phyloP scores from a whole-genome alignment of 2,329 filamentous ascomycete genomes.

The Penicillium sp. region DNA sequence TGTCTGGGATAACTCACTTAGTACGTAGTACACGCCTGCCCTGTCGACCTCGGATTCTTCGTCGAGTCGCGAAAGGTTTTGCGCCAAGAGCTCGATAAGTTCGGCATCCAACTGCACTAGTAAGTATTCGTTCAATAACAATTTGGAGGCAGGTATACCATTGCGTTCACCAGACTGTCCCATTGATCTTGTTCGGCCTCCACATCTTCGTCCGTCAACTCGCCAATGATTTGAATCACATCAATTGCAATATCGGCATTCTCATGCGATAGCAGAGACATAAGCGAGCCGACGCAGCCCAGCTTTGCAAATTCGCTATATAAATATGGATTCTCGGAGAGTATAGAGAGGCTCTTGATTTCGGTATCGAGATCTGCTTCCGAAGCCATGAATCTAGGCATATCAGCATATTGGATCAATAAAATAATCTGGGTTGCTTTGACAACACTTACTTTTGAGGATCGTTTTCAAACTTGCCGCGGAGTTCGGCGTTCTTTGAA shows the following conservation, averaged over 20 bases:
- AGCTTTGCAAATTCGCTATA: slow-evolving; percentile 71
- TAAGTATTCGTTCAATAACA: slow-evolving; percentile 14
- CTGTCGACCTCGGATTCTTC: slow-evolving; percentile 66
- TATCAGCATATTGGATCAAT: background rate
- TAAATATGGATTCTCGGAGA: slow-evolving; percentile 76
- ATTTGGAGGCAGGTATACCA: too few relatives aligned
- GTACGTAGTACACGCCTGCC: slow-evolving; percentile 74
- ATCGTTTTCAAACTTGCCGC: slow-evolving; percentile 72
- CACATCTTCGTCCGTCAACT: slow-evolving; percentile 90
- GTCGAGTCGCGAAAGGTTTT: slow-evolving; percentile 66
- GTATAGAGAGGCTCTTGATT: slow-evolving; percentile 75
- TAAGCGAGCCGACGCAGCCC: slow-evolving; percentile 63
- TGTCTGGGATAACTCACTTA: slow-evolving; percentile 56
- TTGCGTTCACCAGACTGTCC: slow-evolving; percentile 60
- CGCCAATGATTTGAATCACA: slow-evolving; percentile 76
- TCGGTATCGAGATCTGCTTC: slow-evolving; percentile 85
- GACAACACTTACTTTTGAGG: slow-evolving; percentile 61
- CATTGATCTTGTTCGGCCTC: slow-evolving; percentile 71
- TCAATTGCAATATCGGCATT: slow-evolving; percentile 95
- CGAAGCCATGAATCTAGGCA: slow-evolving; percentile 57
- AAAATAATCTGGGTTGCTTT: too few relatives aligned
- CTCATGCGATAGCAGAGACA: slow-evolving; percentile 81
- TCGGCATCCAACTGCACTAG: slow-evolving; percentile 33
- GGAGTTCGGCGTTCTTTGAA: slow-evolving; percentile 77
- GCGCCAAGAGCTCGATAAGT: slow-evolving; percentile 34